Evolutionary conservation across 106 monocot genomes (phyloP).

Genomic region (Platanthera guangdongensis): DNA sequence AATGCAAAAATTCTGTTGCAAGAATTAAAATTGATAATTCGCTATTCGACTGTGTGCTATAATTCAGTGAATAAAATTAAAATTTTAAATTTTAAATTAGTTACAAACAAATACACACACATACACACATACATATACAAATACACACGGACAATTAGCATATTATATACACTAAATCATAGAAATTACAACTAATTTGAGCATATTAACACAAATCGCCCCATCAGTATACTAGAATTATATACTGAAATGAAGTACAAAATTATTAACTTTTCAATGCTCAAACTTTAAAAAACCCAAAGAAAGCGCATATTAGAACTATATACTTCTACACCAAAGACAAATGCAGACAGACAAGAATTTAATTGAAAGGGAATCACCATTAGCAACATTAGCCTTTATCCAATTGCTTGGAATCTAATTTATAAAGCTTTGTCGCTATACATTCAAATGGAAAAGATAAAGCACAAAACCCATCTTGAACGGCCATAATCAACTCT

Average conservation of each 20-base stretch:
- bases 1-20: too few relatives aligned
- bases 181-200: too few relatives aligned
- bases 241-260: background rate
- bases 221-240: too few relatives aligned
- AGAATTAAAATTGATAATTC: too few relatives aligned
- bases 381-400: background rate
- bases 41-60: too few relatives aligned
- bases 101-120: too few relatives aligned
- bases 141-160: too few relatives aligned
- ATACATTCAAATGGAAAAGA: background rate
- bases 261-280: background rate
- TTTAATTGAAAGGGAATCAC: background rate
- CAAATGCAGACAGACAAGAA: background rate
- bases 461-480: background rate
- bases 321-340: background rate
- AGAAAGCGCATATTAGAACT: background rate
- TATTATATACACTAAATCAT: too few relatives aligned
- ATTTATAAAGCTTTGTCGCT: background rate
- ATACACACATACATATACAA: too few relatives aligned
- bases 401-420: background rate
- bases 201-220: too few relatives aligned
- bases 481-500: background rate
- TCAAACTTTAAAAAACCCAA: background rate
- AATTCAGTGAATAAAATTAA: too few relatives aligned
- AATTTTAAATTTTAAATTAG: too few relatives aligned